Conservation (phyloP, 352 stramenopile species). For the Peronospora tabacina region DNA sequence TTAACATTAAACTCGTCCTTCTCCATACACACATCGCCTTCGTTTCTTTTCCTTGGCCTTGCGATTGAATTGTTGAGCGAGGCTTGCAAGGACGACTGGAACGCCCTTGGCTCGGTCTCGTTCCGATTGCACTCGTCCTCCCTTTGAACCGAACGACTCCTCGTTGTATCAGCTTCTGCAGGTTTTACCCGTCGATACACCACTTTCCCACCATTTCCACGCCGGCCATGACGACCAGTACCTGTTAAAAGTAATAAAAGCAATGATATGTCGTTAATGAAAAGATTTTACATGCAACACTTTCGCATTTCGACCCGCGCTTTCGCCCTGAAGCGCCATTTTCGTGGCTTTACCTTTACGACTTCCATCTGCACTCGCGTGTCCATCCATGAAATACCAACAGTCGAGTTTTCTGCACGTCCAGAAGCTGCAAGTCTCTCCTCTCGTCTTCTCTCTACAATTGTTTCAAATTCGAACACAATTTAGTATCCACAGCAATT, state of each 20-base stretch:
- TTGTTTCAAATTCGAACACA: no score
- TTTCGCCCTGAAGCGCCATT: not conserved
- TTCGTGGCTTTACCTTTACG: conserved; percentile 19
- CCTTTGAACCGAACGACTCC: conserved; percentile 19
- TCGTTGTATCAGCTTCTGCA: conserved; percentile 7
- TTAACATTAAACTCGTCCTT: conserved; percentile 1
- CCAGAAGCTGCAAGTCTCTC: not conserved
- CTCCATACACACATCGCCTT: conserved; percentile 18
- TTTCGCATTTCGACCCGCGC: not conserved
- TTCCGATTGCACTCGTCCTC: conserved; percentile 12
- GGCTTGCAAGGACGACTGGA: conserved; percentile 52
- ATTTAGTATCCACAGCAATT: not conserved
- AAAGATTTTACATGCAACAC: not conserved
- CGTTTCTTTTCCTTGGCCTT: conserved; percentile 12
- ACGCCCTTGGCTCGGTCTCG: conserved; percentile 14
- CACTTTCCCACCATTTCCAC: conserved; percentile 20
- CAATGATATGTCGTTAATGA: not conserved
- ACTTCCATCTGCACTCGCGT: conserved; percentile 13
- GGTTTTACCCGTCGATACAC: conserved; percentile 41
- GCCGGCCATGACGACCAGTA: conserved; percentile 29
- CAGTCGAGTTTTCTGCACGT: not conserved
- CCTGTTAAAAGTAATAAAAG: conserved; percentile 11
- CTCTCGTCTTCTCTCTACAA: conserved; percentile 4
- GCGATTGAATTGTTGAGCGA: conserved; percentile 36
- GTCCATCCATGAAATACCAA: conserved; percentile 32